Evolutionary conservation across 129 eudicot species (phyloP).

Genomic region (Flaveria sonorensis): DNA sequence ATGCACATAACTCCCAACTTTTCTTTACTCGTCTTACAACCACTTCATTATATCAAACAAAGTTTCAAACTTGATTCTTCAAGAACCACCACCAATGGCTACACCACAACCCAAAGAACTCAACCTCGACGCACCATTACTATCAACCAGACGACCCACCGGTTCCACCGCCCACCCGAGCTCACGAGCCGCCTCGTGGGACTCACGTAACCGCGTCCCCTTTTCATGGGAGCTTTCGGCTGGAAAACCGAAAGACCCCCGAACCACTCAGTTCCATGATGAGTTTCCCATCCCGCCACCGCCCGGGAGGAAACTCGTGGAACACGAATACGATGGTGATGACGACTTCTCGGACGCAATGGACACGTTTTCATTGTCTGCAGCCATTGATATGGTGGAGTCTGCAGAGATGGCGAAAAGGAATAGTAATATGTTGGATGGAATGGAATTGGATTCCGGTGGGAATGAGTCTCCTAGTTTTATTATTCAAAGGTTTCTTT

Average conservation of each 20-base stretch:
- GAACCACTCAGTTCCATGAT: background rate
- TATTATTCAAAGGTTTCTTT: slow-evolving; percentile 71
- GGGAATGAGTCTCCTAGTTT: slow-evolving; percentile 57
- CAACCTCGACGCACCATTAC: slow-evolving; percentile 58
- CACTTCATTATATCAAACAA: slow-evolving; percentile 13
- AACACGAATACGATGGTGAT: slow-evolving; percentile 31
- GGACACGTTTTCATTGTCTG: slow-evolving; percentile 70
- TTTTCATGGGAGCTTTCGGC: slow-evolving; percentile 83
- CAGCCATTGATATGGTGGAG: slow-evolving; percentile 53
- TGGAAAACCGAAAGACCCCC: slow-evolving; percentile 64
- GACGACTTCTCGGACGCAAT: slow-evolving; percentile 57
- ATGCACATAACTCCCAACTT: slow-evolving; percentile 38
- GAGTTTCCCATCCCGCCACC: slow-evolving; percentile 47
- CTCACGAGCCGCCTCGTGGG: slow-evolving; percentile 39
- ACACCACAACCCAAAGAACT: slow-evolving; percentile 46
- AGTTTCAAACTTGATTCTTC: background rate
- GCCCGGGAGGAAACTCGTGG: slow-evolving; percentile 44
- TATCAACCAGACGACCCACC: slow-evolving; percentile 56
- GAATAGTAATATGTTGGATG: slow-evolving; percentile 21
- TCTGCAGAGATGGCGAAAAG: slow-evolving; percentile 40
- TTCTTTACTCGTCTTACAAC: slow-evolving; percentile 30
- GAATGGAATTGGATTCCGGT: slow-evolving; percentile 20
- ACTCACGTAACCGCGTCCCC: slow-evolving; percentile 53
- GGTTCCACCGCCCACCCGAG: background rate
- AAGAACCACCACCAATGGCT: slow-evolving; percentile 31